These are phyloP conservation scores for Wickerhamia fluorescens DNA, from an alignment of 805 yeast species.

Conservation along the genomic window DNA sequence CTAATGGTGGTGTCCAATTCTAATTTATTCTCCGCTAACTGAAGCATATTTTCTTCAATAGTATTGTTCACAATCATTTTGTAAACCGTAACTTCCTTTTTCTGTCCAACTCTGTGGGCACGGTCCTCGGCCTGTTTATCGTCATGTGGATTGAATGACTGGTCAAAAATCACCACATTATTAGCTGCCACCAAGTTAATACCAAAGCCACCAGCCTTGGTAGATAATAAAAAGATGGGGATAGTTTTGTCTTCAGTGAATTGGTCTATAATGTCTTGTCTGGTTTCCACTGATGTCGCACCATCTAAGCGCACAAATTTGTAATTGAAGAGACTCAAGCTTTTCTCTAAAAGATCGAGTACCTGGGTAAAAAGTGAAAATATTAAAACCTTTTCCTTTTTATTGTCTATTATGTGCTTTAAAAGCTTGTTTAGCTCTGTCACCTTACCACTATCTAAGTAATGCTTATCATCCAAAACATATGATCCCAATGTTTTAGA, in stretches of 20 bases:
- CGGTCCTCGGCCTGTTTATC: constrained; percentile 98
- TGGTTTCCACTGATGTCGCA: constrained; percentile 82
- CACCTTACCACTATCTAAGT: constrained; percentile 71
- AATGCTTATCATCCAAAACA: constrained; percentile 48
- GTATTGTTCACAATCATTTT: constrained; percentile 68
- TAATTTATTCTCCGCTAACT: constrained; percentile 82
- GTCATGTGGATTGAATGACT: constrained; percentile 95
- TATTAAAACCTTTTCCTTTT: constrained; percentile 64
- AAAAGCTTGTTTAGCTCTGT: constrained; percentile 48
- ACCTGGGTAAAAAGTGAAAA: constrained; percentile 93
- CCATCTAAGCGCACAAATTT: constrained; percentile 88
- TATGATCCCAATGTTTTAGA: constrained; percentile 54
- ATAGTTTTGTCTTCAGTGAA: constrained; percentile 77
- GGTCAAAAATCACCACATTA: constrained; percentile 84
- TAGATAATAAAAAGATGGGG: constrained; percentile 81
- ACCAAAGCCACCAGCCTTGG: constrained; percentile 99
- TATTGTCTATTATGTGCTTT: constrained; percentile 45
- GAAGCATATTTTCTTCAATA: constrained; percentile 83
- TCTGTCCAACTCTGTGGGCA: constrained; percentile 96
- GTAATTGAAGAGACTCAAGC: constrained; percentile 55
- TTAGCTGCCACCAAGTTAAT: constrained; percentile 94
- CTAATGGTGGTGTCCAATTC: constrained; percentile 71
- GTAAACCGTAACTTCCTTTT: constrained; percentile 71
- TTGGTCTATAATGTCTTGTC: constrained; percentile 87
- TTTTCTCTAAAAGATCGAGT: constrained; percentile 77